Evolutionary conservation across 192 early-diverging fungal genomes (phyloP).

Genomic region (Podila minutissima): DNA sequence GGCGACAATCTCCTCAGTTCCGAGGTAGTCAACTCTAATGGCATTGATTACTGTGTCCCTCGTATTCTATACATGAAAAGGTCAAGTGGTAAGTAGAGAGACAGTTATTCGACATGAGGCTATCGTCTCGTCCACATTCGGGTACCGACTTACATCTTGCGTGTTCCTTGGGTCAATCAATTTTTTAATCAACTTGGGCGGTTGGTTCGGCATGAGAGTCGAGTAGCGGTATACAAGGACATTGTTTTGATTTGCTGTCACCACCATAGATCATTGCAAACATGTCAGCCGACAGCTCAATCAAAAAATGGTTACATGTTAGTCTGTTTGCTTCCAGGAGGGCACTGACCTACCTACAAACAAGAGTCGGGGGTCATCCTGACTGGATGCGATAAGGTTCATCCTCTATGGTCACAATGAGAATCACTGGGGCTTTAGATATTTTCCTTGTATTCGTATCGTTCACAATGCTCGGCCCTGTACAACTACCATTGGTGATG

Average conservation of each 20-base stretch:
- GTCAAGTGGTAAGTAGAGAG: not conserved
- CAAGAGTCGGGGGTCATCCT: constrained; percentile 39
- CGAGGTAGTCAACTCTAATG: constrained; percentile 62
- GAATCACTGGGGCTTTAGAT: too few species aligned
- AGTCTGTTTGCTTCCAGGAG: not conserved
- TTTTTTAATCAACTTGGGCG: constrained; percentile 4
- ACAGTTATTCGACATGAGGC: not conserved
- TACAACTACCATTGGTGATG: constrained; percentile 15
- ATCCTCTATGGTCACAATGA: constrained; percentile 43
- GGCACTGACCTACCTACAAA: constrained; percentile 51
- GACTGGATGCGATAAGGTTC: constrained; percentile 56
- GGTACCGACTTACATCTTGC: constrained; percentile 14
- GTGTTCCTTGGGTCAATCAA: constrained; percentile 29
- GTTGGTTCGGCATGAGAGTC: constrained; percentile 24
- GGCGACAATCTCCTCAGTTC: constrained; percentile 63
- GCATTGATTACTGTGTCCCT: constrained; percentile 60
- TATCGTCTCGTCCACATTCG: not conserved
- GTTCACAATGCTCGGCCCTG: not conserved
- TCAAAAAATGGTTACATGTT: not conserved
- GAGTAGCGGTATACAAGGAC: constrained; percentile 46
- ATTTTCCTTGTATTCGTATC: too few species aligned
- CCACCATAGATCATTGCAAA: not conserved
- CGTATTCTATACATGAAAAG: not conserved
- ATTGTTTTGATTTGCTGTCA: constrained; percentile 34
- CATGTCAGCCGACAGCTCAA: not conserved